Percentiles rank a stretch among this genome's conserved stretches.
Evolutionary conservation across 805 yeast genomes (phyloP).

Genomic region (Saccharomycopsis oosterbeekiorum): DNA sequence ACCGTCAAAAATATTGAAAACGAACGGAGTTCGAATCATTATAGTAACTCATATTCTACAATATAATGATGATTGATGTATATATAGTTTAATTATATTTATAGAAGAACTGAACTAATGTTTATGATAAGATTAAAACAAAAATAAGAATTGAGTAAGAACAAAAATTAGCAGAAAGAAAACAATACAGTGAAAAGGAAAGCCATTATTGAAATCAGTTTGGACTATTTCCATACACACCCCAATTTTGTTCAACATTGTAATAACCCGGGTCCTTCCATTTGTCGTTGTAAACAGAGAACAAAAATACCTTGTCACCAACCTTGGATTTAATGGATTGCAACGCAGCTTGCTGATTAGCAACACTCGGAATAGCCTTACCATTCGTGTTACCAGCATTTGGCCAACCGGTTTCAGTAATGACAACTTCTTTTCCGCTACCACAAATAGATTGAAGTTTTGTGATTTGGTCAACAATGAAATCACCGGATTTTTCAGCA

Average conservation of each 20-base stretch:
- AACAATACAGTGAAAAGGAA: not conserved
- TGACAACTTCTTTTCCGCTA: slow-evolving; percentile 33
- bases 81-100: not conserved
- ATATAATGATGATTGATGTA: not conserved
- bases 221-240: slow-evolving; percentile 35
- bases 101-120: not conserved
- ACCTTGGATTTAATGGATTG: slow-evolving; percentile 36
- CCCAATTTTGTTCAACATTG: slow-evolving; percentile 62
- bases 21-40: no score
- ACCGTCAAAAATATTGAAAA: no score
- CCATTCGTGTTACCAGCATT: slow-evolving; percentile 47
- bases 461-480: slow-evolving; percentile 37
- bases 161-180: not conserved
- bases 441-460: slow-evolving; percentile 37
- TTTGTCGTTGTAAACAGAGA: slow-evolving; percentile 52
- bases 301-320: slow-evolving; percentile 43
- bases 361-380: slow-evolving; percentile 43
- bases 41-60: no score
- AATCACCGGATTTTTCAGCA: slow-evolving; percentile 44
- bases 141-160: not conserved
- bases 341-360: slow-evolving; percentile 44
- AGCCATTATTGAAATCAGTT: not conserved
- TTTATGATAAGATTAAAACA: not conserved
- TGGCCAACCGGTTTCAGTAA: slow-evolving; percentile 62
- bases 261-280: slow-evolving; percentile 53